A percentile compares a stretch with the other conserved stretches of the same genome.
phyloP scores from a whole-genome alignment of 2,329 filamentous ascomycete genomes.

The Ascochyta clinopodiicola region DNA sequence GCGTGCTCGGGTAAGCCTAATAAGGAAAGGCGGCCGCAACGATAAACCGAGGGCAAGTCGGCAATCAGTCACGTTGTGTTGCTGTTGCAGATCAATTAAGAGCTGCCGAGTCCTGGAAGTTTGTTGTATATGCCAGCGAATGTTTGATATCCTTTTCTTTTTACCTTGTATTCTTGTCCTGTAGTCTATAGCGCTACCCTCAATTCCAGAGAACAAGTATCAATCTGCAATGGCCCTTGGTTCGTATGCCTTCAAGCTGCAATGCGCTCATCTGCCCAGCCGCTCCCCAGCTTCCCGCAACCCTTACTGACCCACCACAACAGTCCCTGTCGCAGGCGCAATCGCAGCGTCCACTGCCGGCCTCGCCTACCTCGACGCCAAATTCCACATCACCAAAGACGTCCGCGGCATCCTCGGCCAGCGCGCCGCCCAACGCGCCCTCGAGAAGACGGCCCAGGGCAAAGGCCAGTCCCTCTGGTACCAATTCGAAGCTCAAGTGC shows the following conservation, averaged over 20 bases:
- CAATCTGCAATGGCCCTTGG: constrained; percentile 13
- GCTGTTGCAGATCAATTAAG: constrained; percentile 22
- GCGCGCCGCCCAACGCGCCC: constrained; percentile 54
- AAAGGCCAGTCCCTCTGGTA: constrained; percentile 70
- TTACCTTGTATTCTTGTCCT: not conserved
- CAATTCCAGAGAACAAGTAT: not conserved
- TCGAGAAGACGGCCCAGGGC: constrained; percentile 54
- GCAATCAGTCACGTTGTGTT: constrained; percentile 37
- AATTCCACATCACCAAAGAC: constrained; percentile 71
- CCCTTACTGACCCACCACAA: constrained; percentile 11
- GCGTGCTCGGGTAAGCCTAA: constrained; percentile 15
- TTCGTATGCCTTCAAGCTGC: not conserved
- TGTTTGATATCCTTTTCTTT: not conserved
- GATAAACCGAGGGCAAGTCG: constrained; percentile 31
- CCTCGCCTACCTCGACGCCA: constrained; percentile 71
- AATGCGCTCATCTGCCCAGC: too few relatives aligned
- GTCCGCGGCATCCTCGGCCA: constrained; percentile 54
- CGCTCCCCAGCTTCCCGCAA: too few relatives aligned
- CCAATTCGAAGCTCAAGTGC: constrained; percentile 65
- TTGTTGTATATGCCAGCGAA: not conserved
- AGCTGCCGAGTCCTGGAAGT: not conserved
- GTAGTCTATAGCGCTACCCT: not conserved
- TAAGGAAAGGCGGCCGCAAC: constrained; percentile 15
- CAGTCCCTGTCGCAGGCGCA: constrained; percentile 44
- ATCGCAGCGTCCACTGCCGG: constrained; percentile 48